Base-by-base conservation (phyloP, 257 asterid genomes). In the Scutellaria galericulata region DNA sequence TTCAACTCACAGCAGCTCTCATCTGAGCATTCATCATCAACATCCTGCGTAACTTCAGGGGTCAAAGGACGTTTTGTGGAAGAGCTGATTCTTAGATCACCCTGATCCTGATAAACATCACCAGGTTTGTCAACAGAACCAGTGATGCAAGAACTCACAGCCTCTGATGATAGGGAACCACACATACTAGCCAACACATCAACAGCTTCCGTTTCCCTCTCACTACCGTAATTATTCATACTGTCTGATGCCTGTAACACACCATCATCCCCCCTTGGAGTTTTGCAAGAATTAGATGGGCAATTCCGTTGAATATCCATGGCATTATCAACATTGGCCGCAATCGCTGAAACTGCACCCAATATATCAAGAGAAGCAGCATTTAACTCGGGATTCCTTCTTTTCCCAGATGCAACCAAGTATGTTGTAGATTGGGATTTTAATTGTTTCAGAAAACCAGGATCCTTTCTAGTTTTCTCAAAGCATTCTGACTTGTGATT, bases 171-270 rank as follows among this genome's bases (percentile, higher is more conserved):
- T 22, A 92, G 64, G 62, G 99, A 90, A 68, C 97, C 96, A 81
- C 97, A 92, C 20, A 92, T 92, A 42, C 98, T 92, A 61, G 96
- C 97, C 84, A 95, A 85, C 53, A 95, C 99, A 80, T 92, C 99
- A 56, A 92, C 99, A 70, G 99, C 99, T 52, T 78, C 90, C 1
- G 91, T 81, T 83, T 95, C 77, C 52, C 71, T 73, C 35, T 54
- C 96, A 64, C 74, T 76, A 50, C 76, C 81, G 14, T 78, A 79
- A 46, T 68, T 57, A 67, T 86, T 87, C 77, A 80, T 75, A 74
- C 89, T 85, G 68, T 81, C 75, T 7, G 85, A 78, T 62, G 85
- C 77, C 74, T 78, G 84, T 61, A 80, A 72, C 42, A 66, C 72
- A 68, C 59, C 81, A 59, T 77, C 80, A 51, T 53, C 80, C 24